Evolutionary conservation across 2,329 filamentous ascomycete genomes (phyloP).

Genomic region (Cercospora zeina): DNA sequence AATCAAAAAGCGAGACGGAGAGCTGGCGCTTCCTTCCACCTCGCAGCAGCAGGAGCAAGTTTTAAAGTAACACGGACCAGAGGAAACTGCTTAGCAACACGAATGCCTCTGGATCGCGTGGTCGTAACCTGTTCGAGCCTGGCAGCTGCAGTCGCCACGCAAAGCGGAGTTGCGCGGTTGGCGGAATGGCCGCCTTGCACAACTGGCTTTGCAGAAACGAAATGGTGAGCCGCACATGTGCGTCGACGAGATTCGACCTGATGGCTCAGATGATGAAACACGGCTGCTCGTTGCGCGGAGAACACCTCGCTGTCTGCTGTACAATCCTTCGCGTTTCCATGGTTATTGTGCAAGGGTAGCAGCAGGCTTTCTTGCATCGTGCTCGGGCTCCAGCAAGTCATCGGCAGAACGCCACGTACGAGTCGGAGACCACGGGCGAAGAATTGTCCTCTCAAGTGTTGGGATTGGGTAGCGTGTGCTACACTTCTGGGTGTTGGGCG

Average conservation of each 20-base stretch:
- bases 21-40: not conserved
- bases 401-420: constrained; percentile 8
- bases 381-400: not conserved
- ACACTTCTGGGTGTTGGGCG: not conserved
- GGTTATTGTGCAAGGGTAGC: not conserved
- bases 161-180: not conserved
- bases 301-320: not conserved
- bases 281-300: constrained; percentile 1
- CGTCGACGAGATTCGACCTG: not conserved
- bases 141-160: not conserved
- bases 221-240: not conserved
- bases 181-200: not conserved
- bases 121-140: constrained; percentile 2
- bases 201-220: not conserved
- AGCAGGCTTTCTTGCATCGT: not conserved
- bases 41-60: constrained; percentile 7
- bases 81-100: not conserved
- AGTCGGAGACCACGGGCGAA: constrained; percentile 5
- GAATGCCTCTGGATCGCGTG: constrained; percentile 1
- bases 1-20: not conserved
- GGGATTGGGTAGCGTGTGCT: not conserved
- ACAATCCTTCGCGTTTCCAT: not conserved
- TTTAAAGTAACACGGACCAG: constrained; percentile 6
- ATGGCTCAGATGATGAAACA: not conserved
- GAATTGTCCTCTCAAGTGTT: not conserved